Base-by-base conservation (phyloP, 164 flowering plant species). In the Aristolochia fimbriata region DNA sequence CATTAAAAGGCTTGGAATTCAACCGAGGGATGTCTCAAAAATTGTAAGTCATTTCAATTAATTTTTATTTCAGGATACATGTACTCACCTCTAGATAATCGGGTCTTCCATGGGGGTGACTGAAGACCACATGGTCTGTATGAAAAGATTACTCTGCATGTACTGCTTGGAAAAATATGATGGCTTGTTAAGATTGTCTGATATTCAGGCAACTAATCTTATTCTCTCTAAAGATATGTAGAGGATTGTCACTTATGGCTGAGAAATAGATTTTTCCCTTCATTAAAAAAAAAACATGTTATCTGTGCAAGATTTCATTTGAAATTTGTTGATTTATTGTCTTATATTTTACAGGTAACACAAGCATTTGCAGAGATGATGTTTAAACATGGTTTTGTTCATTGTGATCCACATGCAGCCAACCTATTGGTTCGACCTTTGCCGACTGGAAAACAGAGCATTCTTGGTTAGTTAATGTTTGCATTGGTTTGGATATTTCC, bases 381-480 rank as follows among this genome's bases (percentile, higher is more conserved):
- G 67, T 93, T 82, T 67, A 93, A 73, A 63, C 99, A 93, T 79
- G 99, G 99, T 12, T 93, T 93, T 78, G 97, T 93, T 59, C 97
- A 93, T 70, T 93, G 99, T 81, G 99, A 93, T 63, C 99, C 99
- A 48, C 99, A 93, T 80, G 88, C 87, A 67, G 99, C 99, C n/a
- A 93, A 90, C 73, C 71, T 93, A 78, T 63, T 93, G 30, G 77
- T 93, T 73, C 94, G 99, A 5, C 94, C 96, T 62, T 52, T 84
- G 71, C 92, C 96, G 41, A 68, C 77, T 45, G 68, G 76, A 20
- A 72, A 65, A 65, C 69, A 68, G 56, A 76, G 63, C 65, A 69
- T 86, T 65, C 61, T 80, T n/a, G 96, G 98, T 85, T 58, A 81
- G 83, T 17, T 46, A 6, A 47, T 59, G 15, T 16, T 45, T 41